A percentile compares a stretch with the other conserved stretches of the same genome.
phyloP scores from a whole-genome alignment of 2,329 filamentous ascomycete species.

The Tolypocladium tundrense region DNA sequence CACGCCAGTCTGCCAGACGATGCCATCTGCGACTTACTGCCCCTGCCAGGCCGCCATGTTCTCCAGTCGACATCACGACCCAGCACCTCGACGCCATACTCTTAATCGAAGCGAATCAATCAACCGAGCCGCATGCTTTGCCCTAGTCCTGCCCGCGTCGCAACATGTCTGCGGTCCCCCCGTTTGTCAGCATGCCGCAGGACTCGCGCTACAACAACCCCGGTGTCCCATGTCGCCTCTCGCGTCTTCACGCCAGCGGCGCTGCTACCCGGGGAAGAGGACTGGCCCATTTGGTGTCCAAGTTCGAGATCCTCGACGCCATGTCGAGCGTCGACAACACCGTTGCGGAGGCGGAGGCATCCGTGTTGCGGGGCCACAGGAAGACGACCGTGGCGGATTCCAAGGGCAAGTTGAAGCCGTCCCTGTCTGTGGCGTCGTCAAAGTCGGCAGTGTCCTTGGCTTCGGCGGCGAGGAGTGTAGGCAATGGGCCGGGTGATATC shows the following conservation, averaged over 20 bases:
- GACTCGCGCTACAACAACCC: not conserved
- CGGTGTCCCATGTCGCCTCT: not conserved
- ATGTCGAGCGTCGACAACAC: not conserved
- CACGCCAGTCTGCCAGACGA: not conserved
- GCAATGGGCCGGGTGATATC: no score
- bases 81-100: not conserved
- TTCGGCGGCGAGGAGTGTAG: not conserved
- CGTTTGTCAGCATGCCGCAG: not conserved
- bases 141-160: not conserved
- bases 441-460: not conserved
- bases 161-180: not conserved
- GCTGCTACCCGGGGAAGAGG: slow-evolving; percentile 2
- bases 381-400: not conserved
- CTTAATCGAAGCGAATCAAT: not conserved
- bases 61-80: not conserved
- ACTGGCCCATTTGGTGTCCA: slow-evolving; percentile 23
- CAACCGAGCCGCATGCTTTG: not conserved
- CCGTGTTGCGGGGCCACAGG: not conserved
- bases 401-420: not conserved
- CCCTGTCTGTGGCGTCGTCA: not conserved
- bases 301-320: slow-evolving; percentile 21
- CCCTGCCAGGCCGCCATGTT: not conserved
- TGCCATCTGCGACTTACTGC: not conserved
- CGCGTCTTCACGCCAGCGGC: not conserved
- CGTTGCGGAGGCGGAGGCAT: not conserved